A percentile compares a stretch with the other conserved stretches of the same genome.
phyloP scores from a whole-genome alignment of 345 rosid species.

The Boechera retrofracta region DNA sequence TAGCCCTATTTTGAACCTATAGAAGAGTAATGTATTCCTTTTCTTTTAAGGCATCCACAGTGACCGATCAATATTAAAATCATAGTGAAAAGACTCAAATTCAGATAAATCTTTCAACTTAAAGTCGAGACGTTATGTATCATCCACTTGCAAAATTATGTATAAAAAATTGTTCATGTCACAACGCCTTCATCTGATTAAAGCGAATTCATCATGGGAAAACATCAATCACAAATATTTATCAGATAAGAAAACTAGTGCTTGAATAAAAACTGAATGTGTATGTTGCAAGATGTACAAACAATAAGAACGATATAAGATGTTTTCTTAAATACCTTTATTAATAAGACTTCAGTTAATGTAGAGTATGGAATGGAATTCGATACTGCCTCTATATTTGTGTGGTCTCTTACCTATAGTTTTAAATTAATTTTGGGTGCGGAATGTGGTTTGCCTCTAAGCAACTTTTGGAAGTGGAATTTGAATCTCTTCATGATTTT shows the following conservation, averaged over 20 bases:
- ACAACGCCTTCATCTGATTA: neutral
- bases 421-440: conserved; percentile 3
- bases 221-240: neutral
- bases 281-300: conserved; percentile 21
- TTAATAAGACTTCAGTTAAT: conserved; percentile 11
- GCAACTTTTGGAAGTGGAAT: conserved; percentile 34
- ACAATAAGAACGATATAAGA: neutral
- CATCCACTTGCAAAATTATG: neutral
- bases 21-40: neutral
- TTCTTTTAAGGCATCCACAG: neutral
- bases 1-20: too few species aligned
- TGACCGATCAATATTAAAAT: neutral
- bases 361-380: conserved; percentile 25
- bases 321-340: neutral
- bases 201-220: neutral
- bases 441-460: conserved; percentile 39
- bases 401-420: conserved; percentile 32
- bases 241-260: neutral
- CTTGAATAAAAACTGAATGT: neutral
- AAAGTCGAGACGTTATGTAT: neutral
- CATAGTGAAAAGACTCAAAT: neutral
- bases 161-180: neutral
- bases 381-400: conserved; percentile 28
- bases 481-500: conserved; percentile 23
- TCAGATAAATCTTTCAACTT: neutral